Percentiles rank a stretch among this genome's conserved stretches.
These are phyloP conservation scores for Vigna unguiculata DNA, from an alignment of 306 rosid genomes.

Conservation along the genomic window DNA sequence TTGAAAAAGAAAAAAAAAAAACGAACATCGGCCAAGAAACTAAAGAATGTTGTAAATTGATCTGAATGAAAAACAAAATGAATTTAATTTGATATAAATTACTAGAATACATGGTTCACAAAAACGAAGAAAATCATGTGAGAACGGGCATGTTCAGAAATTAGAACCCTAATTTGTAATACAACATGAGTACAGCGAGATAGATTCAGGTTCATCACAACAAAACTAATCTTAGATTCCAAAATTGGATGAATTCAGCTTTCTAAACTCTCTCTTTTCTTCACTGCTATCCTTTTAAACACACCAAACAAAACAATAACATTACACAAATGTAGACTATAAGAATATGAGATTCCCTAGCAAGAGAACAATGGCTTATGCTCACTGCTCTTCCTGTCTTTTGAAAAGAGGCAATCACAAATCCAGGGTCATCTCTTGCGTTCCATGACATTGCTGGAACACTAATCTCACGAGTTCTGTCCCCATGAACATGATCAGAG, in stretches of 20 bases:
- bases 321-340: conserved; percentile 49
- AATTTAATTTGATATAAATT: neutral
- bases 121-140: no score
- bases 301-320: conserved; percentile 48
- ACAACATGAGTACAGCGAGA: neutral
- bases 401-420: conserved; percentile 68
- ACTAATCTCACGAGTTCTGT: conserved; percentile 65
- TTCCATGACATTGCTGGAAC: conserved; percentile 80
- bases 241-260: conserved; percentile 7
- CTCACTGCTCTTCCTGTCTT: conserved; percentile 56
- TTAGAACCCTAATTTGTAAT: neutral
- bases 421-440: conserved; percentile 75
- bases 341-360: conserved; percentile 64
- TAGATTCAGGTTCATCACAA: neutral
- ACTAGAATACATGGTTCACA: neutral
- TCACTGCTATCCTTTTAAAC: conserved; percentile 41
- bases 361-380: conserved; percentile 71
- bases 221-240: conserved; percentile 26
- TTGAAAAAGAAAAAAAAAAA: neutral
- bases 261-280: neutral
- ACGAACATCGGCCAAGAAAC: neutral
- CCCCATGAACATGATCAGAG: conserved; percentile 57
- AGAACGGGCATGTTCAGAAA: neutral
- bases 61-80: neutral
- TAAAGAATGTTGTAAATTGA: neutral